Base-by-base conservation (phyloP, 257 asterid genomes). In the Fraxinus americana region DNA sequence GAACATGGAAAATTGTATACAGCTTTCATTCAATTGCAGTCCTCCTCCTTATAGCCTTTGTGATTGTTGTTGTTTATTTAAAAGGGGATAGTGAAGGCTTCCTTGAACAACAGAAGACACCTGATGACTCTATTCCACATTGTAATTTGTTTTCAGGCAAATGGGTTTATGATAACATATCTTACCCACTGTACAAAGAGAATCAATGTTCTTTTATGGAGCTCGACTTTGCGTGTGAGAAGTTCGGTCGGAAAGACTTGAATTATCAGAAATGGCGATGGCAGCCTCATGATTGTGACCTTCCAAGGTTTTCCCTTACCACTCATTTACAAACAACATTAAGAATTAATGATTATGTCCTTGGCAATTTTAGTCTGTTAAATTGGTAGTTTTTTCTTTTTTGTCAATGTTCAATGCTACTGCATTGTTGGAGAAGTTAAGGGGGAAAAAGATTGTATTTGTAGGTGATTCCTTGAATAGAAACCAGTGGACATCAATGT, bases 391-490 rank as follows among this genome's bases (percentile, higher is more conserved):
- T 63, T 75, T 25, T 25, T 5, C 25, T 14, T 16, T 43, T 76
- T 1, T 27, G 23, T 43, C 12, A 45, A 87, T 89, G 85, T 85
- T 87, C 75, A 75, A 81, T 87, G 88, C 85, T 11, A 83, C 74
- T 2, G 54, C 59, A 17, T 8, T 87, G 8, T 41, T 87, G 68
- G 81, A 81, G 72, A 75, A 71, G 76, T 71, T 87, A 34, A 75
- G 83, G 50, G 87, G 87, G 41, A 87, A 87, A 57, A 82, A 83
- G 52, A 71, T 87, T 8, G 61, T 87, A 32, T 83, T 77, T 70
- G 91, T 87, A 7, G 91, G 91, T 3, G 91, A 87, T 69, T 87
- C 89, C 3, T 39, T 87, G 66, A 85, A 83, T 45, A 75, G 83
- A 54, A 87, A 83, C 21, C 89, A 87, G 78, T 87, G 86, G 86